phyloP scores from a whole-genome alignment of 169 alveolate genomes.

The Toxoplasma gondii region DNA sequence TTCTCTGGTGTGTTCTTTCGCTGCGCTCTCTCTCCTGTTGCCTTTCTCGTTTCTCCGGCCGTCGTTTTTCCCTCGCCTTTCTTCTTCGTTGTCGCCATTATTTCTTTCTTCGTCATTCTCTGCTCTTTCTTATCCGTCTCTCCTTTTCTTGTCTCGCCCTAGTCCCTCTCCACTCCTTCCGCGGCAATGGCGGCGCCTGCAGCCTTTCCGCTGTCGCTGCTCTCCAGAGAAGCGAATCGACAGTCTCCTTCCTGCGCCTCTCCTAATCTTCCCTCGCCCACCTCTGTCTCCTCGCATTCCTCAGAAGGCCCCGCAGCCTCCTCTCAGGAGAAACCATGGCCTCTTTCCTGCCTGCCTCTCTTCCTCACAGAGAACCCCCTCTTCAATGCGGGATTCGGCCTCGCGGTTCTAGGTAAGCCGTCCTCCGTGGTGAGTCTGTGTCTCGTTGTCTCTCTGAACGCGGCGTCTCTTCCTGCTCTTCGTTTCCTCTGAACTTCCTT shows the following conservation, averaged over 20 bases:
- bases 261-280: no score
- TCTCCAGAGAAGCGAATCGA: neutral
- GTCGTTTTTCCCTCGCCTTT: neutral
- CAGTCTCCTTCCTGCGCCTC: neutral
- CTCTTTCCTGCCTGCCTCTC: neutral
- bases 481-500: no score
- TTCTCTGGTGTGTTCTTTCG: neutral
- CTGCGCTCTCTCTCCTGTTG: neutral
- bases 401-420: constrained; percentile 45
- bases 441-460: no score
- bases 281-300: neutral
- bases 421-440: no score
- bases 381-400: constrained; percentile 68
- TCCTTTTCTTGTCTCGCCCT: neutral
- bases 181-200: neutral
- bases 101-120: neutral
- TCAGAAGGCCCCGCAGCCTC: neutral
- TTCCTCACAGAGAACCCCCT: constrained; percentile 55
- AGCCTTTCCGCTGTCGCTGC: neutral
- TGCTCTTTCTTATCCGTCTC: neutral
- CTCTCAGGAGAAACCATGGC: neutral
- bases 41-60: neutral
- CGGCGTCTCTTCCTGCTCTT: no score
- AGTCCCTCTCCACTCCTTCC: neutral
- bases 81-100: neutral